Base-by-base conservation (phyloP, 176 grass and related monocot species). In the Oryza coarctata region DNA sequence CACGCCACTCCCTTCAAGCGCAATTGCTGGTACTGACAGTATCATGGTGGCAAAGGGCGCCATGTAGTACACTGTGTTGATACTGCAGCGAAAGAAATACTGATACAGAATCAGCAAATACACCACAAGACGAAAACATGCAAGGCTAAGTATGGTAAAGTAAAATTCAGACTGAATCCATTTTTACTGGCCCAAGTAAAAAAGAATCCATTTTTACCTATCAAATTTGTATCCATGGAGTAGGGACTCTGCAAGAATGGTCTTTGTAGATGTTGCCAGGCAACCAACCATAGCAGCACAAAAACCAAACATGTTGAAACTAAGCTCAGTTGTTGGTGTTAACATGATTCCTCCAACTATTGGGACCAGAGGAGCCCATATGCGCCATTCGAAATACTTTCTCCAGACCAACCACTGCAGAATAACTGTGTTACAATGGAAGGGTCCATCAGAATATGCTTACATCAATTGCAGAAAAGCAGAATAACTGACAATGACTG, bases 41-140 rank as follows among this genome's bases (percentile, higher is more conserved):
- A 95, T 95, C 90, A 95, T 88, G 11, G 88, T 95, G n/a, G 93
- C 93, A 63, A 92, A 93, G 0, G 93, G 93, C 0, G 93, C 90
- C 93, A 95, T 95, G 83, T 95, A 95, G 77, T 95, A 95, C 57
- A 95, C 93, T 0, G 90, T 95, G 86, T 95, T 95, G 64, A 95
- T 95, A 61, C 90, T 95, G 82, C 73, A 78, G 0, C 14, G n/a
- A 29, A 61, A 52, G 22, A 45, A 17, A 47, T 12, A 47, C 0
- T 15, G 44, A 49, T 18, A 28, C 20, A 31, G 69, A 70, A 12
- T 13, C 41, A 35, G 12, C 26, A 45, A 72, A 14, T 6, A 23
- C 25, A 33, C 1, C 23, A 63, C 13, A 29, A 23, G 43, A n/a
- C 7, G 6, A 49, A 61, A 61, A 74, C 7, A 39, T 28, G 18